These are phyloP conservation scores for Leccinum disarticulatum DNA, from an alignment of 768 basidiomycete species.

Conservation along the genomic window DNA sequence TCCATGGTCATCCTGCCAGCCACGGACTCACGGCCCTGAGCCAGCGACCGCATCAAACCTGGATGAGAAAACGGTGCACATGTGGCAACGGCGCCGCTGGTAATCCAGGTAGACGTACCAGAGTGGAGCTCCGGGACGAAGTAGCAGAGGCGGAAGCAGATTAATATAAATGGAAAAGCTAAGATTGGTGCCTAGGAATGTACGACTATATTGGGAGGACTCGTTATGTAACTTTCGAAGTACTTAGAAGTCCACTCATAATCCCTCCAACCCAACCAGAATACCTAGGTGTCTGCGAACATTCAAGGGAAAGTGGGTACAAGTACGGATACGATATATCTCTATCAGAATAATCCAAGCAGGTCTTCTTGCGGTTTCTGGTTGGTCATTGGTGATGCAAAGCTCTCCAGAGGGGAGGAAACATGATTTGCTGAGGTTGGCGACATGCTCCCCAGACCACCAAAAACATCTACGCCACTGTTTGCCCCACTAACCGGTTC, in stretches of 20 bases:
- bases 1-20: background rate
- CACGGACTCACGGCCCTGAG: background rate
- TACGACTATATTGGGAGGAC: background rate
- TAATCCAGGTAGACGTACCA: background rate
- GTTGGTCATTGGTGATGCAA: conserved; percentile 18
- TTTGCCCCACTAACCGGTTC: conserved; percentile 13
- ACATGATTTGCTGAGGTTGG: background rate
- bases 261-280: background rate
- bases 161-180: background rate
- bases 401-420: conserved; percentile 24
- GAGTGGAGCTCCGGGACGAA: background rate
- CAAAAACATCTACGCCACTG: conserved; percentile 13
- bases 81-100: background rate
- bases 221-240: too few relatives aligned
- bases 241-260: background rate
- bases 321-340: conserved; percentile 1
- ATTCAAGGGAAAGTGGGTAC: background rate
- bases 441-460: conserved; percentile 21
- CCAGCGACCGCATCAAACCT: background rate
- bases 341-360: conserved; percentile 51
- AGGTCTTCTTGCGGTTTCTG: conserved; percentile 50
- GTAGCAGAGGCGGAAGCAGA: background rate
- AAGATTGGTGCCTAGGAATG: background rate
- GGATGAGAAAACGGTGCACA: background rate
- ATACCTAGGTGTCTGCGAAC: background rate